Base-by-base conservation (phyloP, 1,284 basidiomycete species). In the Cystobasidium pallidum region DNA sequence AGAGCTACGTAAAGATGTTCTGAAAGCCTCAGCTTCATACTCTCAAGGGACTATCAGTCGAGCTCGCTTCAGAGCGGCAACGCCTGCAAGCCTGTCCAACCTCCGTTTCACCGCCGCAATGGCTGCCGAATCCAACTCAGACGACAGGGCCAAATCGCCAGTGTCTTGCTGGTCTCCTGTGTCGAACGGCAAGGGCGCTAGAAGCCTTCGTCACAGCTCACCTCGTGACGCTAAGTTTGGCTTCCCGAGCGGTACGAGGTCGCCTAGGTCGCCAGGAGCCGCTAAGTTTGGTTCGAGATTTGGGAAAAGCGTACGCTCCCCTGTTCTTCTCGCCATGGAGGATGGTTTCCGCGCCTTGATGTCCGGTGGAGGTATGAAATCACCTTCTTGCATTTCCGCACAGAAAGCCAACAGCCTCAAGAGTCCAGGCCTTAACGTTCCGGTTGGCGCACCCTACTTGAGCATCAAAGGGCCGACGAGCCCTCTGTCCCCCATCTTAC, bases 21-120 rank as follows among this genome's bases (percentile, higher is more conserved):
- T n/a, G 39, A 58, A 30, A 24, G 26, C 19, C 8, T 17, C 39
- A 67, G 54, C 39, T 41, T 26, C 43, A 3, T 36, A 4, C 26
- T 41, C 51, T 47, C 36, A 28, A 24, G 52, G 28, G 3, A 41
- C 19, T 17, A 43, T 7, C 34, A 36, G 47, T 54, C 47, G 26
- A 54, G 36, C 49, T 66, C 47, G 54, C 17, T 36, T 57, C 32
- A 57, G 54, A 34, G 21, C 3, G 3, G 30, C n/a, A 32, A 57
- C 34, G 54, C 54, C 54, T 34, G 54, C 54, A 3, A 57, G 54
- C n/a, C 19, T 57, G 54, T 57, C 54, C 4, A 57, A 57, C 54
- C 32, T 57, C 30, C 54, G 54, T n/a, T 57, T 17, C 54, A 34
- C 54, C 30, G 54, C 54, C 54, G 10, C 54, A n/a, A n/a, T n/a